These are phyloP conservation scores for Inonotus obliquus DNA, from an alignment of 1,284 basidiomycete genomes.

Conservation along the genomic window DNA sequence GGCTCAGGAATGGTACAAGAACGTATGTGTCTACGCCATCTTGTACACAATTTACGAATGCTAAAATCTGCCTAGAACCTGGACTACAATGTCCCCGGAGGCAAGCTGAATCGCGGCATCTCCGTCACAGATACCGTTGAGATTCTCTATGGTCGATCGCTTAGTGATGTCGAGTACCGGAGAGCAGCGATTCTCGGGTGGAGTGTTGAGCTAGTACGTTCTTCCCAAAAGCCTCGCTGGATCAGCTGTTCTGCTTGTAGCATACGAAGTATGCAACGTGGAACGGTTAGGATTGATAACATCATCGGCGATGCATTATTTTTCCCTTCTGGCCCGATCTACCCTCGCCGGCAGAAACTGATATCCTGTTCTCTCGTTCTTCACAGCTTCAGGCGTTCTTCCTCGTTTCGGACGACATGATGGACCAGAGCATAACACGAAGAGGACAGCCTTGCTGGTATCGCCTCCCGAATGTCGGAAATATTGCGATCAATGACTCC, in stretches of 20 bases:
- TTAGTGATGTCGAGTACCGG: slow-evolving; percentile 84
- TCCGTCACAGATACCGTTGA: slow-evolving; percentile 92
- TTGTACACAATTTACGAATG: background rate
- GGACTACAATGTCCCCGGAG: slow-evolving; percentile 93
- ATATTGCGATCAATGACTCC: slow-evolving; percentile 94
- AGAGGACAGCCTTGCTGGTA: slow-evolving; percentile 99
- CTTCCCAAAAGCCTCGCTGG: background rate
- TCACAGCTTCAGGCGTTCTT: slow-evolving; percentile 93
- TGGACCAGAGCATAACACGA: slow-evolving; percentile 92
- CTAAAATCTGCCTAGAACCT: slow-evolving; percentile 55
- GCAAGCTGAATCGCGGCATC: slow-evolving; percentile 95
- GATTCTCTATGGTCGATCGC: slow-evolving; percentile 71
- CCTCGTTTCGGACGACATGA: slow-evolving; percentile 97
- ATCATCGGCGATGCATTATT: background rate
- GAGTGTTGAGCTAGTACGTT: slow-evolving; percentile 89
- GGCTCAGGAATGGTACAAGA: slow-evolving; percentile 59
- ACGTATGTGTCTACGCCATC: slow-evolving; percentile 33
- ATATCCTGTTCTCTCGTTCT: background rate
- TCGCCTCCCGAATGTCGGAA: slow-evolving; percentile 67
- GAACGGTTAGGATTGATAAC: no score
- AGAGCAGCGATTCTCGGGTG: slow-evolving; percentile 91
- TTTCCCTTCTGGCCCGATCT: background rate
- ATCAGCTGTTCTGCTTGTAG: no score
- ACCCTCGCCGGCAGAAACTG: background rate
- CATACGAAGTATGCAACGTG: no score